A percentile compares a stretch with the other conserved stretches of the same genome.
Evolutionary conservation across 2,329 filamentous ascomycete species (phyloP).

Genomic region (Penicillium brasilianum): DNA sequence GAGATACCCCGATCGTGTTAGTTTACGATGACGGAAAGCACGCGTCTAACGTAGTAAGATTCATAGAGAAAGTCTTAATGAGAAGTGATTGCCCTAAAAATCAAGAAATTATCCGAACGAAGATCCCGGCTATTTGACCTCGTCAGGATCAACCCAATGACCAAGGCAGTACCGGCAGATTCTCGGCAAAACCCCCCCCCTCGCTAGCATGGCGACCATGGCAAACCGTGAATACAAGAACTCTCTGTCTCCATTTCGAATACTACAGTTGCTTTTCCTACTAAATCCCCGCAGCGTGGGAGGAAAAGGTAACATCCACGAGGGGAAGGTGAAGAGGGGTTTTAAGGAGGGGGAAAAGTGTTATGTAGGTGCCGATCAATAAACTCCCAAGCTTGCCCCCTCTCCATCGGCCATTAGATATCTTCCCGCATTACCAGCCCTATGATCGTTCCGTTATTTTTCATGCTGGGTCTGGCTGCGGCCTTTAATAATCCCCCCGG

Average conservation of each 20-base stretch:
- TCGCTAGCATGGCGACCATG: background rate
- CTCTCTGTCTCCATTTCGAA: background rate
- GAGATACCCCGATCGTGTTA: background rate
- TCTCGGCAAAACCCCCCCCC: background rate
- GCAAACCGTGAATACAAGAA: background rate
- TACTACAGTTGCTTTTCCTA: conserved; percentile 8
- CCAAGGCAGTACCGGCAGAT: background rate
- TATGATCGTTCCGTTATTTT: conserved; percentile 13
- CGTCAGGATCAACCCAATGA: background rate
- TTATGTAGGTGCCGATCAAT: conserved; percentile 1
- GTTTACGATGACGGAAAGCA: background rate
- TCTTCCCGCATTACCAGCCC: background rate
- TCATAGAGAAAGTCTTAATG: background rate
- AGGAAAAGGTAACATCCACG: conserved; percentile 19
- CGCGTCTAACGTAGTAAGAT: background rate
- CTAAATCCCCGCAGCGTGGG: conserved; percentile 7
- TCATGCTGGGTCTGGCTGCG: conserved; percentile 13
- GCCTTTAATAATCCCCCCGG: conserved; percentile 48
- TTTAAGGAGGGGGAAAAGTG: conserved; percentile 7
- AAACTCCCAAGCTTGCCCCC: background rate
- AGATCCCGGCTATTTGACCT: conserved; percentile 1
- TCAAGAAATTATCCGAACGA: background rate
- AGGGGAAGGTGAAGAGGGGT: conserved; percentile 16
- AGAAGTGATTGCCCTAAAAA: background rate
- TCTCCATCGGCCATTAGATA: background rate